Evolutionary conservation across 2,329 filamentous ascomycete genomes (phyloP), one percentile per base, ranked within the genome.

Genomic region (Alternaria sp.): DNA sequence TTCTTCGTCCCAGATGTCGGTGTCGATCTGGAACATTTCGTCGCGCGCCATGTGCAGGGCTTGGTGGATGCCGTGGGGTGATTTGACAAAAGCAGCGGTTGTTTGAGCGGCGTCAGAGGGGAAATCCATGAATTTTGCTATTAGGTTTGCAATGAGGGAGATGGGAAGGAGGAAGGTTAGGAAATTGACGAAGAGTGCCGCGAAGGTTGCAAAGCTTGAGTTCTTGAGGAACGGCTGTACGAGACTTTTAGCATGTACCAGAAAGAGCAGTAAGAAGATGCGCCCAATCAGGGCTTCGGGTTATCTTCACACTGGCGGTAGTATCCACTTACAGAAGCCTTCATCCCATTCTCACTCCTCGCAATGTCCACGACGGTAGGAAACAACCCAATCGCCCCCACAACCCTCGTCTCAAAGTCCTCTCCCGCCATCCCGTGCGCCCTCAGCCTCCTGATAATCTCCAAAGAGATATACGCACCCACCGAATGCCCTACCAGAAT

Each of bases 41-140:
- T 86, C 81, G 14, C 79, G 78, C 1, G 83, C 85, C 80, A 88
- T 84, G 69, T 85, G 78, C 74, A 88, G 73, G n/a, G 85, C 82
- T 72, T 88, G 84, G 37, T 77, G 75, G 1, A 88, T 80, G 7
- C 85, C 85, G 4, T 72, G 60, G 10, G 66, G 70, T 58, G 80
- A 84, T 54, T 78, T 79, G 36, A 87, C 59, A 54, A 87, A 85
- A 0, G 75, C 72, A 14, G 81, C 75, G 0, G 85, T 88, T 0
- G 81, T 79, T 6, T 77, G 69, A 0, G 84, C 78, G 1, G 80
- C 81, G 33, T 80, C 74, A 3, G 74, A 58, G 3, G 80, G 76
- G 60, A 81, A 79, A 4, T 73, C 70, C 69, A 82, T 82, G 11
- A 83, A 58, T 0, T 72, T 48, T 6, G 69, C 62, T n/a, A 87